These are phyloP conservation scores for Smittium culicis DNA, from an alignment of 371 early-diverging fungal genomes.

Conservation along the genomic window DNA sequence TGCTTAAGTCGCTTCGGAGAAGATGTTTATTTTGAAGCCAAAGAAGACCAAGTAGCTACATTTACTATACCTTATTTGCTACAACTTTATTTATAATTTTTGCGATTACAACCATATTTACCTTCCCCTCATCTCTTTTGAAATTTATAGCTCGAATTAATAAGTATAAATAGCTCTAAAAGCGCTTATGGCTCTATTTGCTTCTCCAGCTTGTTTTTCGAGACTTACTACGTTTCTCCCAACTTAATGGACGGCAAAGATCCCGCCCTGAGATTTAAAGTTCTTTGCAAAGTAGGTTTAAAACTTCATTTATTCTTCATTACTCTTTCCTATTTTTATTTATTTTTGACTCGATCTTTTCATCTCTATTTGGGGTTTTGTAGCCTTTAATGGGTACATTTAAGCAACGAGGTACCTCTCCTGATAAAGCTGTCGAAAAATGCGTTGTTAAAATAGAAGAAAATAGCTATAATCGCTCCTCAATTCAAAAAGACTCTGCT, in stretches of 20 bases:
- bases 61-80: background rate
- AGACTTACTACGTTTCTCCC: conserved; percentile 20
- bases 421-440: conserved; percentile 31
- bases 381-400: conserved; percentile 37
- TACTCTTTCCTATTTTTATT: background rate
- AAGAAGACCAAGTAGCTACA: conserved; percentile 7
- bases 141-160: conserved; percentile 30
- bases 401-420: conserved; percentile 17
- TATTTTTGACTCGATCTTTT: background rate
- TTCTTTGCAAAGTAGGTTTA: conserved; percentile 11
- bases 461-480: background rate
- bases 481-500: background rate
- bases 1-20: conserved; percentile 37
- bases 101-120: background rate
- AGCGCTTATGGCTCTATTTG: conserved; percentile 37
- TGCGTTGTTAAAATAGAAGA: conserved; percentile 34
- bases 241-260: conserved; percentile 7
- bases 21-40: conserved; percentile 36
- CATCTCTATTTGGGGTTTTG: conserved; percentile 9
- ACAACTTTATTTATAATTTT: background rate
- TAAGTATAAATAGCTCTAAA: conserved; percentile 38
- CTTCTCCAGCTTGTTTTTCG: conserved; percentile 36
- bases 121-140: background rate
- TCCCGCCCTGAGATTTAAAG: conserved; percentile 21
- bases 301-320: background rate